Evolutionary conservation across 371 early-diverging fungal genomes (phyloP), one percentile per base, ranked within the genome.

Genomic region (Syncephalis fuscata): DNA sequence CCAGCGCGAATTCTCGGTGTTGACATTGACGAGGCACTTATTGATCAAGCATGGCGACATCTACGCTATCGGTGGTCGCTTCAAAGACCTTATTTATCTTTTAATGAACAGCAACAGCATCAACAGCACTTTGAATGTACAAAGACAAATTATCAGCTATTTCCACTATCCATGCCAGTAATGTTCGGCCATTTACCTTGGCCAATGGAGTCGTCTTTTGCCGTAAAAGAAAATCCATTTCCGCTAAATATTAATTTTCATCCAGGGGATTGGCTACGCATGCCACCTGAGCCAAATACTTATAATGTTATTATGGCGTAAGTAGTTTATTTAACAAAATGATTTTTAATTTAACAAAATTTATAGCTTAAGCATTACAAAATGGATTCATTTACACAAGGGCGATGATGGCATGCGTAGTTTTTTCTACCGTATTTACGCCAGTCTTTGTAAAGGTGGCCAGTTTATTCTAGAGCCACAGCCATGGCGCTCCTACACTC

Each of bases 11-110:
- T 78, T 3, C 59, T 66, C 1, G 92, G 88, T 7, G 71, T 91
- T 0, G 92, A 91, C 55, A 74, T 91, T 41, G 92, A 91, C 49
- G 65, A 70, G 1, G 45, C 26, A 5, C 56, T 91, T 50, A 73
- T 88, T 39, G 46, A 57, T 5, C 72, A 76, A 47, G 88, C 92
- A 5, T n/a, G 16, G n/a, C n/a, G 14, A 2, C 45, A 52, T 45
- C 11, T 46, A 14, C 36, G 39, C 9, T 48, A 38, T 39, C 19
- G 19, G 16, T 17, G 23, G 20, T 48, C 48, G 7, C 37, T 39
- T 16, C 40, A 14, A 19, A 15, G 5, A 8, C 48, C 39, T 19
- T 25, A 15, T 10, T 27, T 10, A 11, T 16, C 22, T 37, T 11
- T 19, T 14, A 21, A 37, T 19, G 23, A 45, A n/a, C 17, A 38